phyloP scores from a whole-genome alignment of 805 yeast genomes.

The Wickerhamiella azymoides region DNA sequence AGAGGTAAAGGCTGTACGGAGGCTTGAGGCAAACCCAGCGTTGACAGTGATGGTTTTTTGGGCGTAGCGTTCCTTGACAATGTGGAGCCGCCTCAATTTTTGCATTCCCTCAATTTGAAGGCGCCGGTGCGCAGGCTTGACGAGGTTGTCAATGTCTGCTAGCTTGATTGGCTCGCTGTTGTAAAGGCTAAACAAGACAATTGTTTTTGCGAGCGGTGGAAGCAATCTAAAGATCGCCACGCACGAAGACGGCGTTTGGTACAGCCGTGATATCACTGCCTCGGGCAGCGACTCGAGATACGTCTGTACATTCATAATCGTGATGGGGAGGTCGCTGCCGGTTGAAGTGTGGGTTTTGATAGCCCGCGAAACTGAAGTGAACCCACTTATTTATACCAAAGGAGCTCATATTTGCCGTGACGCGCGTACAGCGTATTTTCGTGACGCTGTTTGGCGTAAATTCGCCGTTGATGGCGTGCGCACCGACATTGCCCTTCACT shows the following conservation, averaged over 20 bases:
- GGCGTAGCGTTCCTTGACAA: constrained; percentile 43
- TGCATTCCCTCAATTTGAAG: constrained; percentile 63
- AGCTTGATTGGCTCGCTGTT: constrained; percentile 58
- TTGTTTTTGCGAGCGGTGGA: constrained; percentile 80
- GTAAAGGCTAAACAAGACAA: constrained; percentile 76
- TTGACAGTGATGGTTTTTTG: constrained; percentile 43
- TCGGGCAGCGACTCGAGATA: constrained; percentile 84
- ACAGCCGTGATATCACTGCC: constrained; percentile 67
- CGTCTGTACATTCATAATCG: constrained; percentile 42
- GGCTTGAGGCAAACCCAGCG: constrained; percentile 57
- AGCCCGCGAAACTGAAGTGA: neutral
- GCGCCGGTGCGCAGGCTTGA: constrained; percentile 41
- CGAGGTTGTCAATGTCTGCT: constrained; percentile 61
- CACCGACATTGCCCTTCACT: neutral
- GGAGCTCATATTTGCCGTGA: neutral
- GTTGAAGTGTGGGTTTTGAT: neutral
- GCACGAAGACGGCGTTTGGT: constrained; percentile 85
- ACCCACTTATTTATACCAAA: neutral
- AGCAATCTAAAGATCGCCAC: constrained; percentile 80
- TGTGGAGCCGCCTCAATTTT: constrained; percentile 59
- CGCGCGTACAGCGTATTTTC: neutral
- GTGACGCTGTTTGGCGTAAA: neutral
- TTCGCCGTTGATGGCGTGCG: neutral
- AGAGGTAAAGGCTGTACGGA: constrained; percentile 77
- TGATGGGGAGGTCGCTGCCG: neutral